phyloP scores from a whole-genome alignment of 2,329 filamentous ascomycete genomes.

The Thelonectria olida region DNA sequence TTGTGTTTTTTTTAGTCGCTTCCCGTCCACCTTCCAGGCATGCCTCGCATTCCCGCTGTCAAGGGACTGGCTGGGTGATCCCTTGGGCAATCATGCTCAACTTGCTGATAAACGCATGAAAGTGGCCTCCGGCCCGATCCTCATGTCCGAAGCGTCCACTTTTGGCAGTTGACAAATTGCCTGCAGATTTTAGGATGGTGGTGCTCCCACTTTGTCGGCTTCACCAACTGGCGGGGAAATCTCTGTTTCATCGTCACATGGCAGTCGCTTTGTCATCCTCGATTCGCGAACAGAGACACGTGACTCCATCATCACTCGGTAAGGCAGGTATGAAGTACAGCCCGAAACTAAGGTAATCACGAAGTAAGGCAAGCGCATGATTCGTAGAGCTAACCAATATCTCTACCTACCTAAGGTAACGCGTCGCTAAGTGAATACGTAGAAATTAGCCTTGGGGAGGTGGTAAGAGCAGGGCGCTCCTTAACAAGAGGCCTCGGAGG shows the following conservation, averaged over 20 bases:
- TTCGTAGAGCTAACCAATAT: too few relatives aligned
- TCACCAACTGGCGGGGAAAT: neutral
- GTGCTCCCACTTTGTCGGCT: neutral
- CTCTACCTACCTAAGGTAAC: too few relatives aligned
- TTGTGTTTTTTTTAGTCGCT: constrained; percentile 4
- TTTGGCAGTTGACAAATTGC: constrained; percentile 18
- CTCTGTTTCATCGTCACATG: neutral
- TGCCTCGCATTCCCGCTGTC: constrained; percentile 20
- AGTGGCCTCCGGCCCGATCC: constrained; percentile 11
- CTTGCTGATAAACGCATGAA: constrained; percentile 5
- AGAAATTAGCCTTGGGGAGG: too few relatives aligned
- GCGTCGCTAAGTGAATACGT: too few relatives aligned
- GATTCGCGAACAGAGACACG: neutral
- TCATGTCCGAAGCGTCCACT: constrained; percentile 9
- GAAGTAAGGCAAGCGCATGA: too few relatives aligned
- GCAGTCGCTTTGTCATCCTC: neutral
- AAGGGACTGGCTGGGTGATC: constrained; percentile 4
- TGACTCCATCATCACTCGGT: neutral
- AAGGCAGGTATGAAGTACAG: neutral
- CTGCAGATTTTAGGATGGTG: constrained; percentile 5
- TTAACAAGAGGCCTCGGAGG: too few relatives aligned
- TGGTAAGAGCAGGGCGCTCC: too few relatives aligned
- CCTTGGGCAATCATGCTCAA: constrained; percentile 2
- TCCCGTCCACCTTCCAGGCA: constrained; percentile 1
- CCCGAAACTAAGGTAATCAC: neutral